Conservation (phyloP, 306 rosid genomes). For the Luffa acutangula region DNA sequence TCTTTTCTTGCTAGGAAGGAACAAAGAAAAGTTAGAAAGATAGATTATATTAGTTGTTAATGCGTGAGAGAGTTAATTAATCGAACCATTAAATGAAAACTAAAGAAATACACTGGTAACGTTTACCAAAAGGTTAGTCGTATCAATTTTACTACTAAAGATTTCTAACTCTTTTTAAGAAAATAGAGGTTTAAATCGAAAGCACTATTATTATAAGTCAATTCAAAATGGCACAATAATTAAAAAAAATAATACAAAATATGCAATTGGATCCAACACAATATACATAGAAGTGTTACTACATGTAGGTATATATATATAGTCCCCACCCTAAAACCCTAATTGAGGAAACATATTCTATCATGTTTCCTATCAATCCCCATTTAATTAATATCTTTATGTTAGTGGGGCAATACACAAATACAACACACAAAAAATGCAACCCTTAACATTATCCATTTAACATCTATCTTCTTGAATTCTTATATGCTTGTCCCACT, state of each 20-base stretch:
- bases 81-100: neutral
- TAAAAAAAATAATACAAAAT: too few species aligned
- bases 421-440: conserved; percentile 1
- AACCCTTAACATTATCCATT: conserved; percentile 2
- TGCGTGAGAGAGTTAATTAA: neutral
- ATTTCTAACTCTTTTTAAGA: too few species aligned
- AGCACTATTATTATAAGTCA: neutral
- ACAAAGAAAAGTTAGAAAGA: neutral
- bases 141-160: too few species aligned
- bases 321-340: neutral
- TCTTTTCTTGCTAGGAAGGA: too few species aligned
- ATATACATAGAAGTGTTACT: neutral
- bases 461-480: neutral
- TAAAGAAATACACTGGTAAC: too few species aligned
- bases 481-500: conserved; percentile 3
- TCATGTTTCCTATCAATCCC: neutral
- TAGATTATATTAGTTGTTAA: too few species aligned
- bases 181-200: too few species aligned
- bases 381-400: neutral
- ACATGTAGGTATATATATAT: neutral
- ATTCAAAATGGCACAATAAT: neutral
- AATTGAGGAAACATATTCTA: neutral
- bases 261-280: too few species aligned
- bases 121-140: too few species aligned
- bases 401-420: neutral